Conservation (phyloP, 1,284 basidiomycete genomes). For the Boletellus sp. region DNA sequence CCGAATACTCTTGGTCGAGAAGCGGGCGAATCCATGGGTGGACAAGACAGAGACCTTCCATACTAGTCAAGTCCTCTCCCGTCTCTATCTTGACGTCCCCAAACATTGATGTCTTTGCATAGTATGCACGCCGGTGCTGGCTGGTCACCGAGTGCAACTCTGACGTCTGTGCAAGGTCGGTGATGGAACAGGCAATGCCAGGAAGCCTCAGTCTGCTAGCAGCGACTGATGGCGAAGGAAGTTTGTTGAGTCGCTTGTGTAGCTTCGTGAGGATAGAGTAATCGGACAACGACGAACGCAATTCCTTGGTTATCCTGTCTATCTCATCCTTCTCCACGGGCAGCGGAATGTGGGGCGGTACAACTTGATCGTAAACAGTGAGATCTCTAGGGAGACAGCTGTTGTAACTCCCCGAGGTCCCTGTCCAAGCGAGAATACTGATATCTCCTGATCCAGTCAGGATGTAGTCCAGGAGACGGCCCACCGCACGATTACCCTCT, state of each 20-base stretch:
- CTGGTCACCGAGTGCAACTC: too few species aligned
- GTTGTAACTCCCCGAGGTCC: conserved; percentile 1
- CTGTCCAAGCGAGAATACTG: conserved; percentile 10
- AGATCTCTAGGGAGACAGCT: conserved; percentile 11
- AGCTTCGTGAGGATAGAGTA: background rate
- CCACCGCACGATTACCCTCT: conserved; percentile 7
- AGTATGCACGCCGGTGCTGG: too few species aligned
- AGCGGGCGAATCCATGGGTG: conserved; percentile 14
- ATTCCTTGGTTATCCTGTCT: background rate
- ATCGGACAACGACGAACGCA: background rate
- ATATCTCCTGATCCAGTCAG: conserved; percentile 9
- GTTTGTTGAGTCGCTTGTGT: background rate
- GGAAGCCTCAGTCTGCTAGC: conserved; percentile 3
- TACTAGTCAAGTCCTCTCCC: too few species aligned
- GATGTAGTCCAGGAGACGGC: conserved; percentile 11
- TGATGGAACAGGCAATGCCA: conserved; percentile 4
- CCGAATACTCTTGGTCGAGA: conserved; percentile 10
- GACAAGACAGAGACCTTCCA: background rate
- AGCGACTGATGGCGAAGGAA: background rate
- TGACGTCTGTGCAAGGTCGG: background rate
- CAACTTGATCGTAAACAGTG: background rate
- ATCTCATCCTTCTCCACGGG: background rate
- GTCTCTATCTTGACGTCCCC: too few species aligned
- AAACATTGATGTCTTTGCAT: background rate
- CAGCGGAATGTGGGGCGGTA: conserved; percentile 3